These are phyloP conservation scores for Cylindrodendrum hubeiense DNA, from an alignment of 2,329 filamentous ascomycete genomes.

Conservation along the genomic window DNA sequence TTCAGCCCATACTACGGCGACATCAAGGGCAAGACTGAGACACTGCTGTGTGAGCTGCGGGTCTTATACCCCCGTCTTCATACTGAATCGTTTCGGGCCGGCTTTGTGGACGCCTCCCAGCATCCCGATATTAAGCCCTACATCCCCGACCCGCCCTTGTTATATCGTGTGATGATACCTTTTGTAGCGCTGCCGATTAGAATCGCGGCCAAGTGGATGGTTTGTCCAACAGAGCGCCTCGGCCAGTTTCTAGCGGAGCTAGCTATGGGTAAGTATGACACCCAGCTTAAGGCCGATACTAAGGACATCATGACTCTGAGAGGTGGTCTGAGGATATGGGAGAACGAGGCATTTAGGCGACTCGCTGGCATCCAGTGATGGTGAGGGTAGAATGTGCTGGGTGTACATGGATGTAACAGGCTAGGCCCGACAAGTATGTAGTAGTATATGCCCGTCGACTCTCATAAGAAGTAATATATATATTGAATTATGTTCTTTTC, in stretches of 20 bases:
- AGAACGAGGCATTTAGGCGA: constrained; percentile 29
- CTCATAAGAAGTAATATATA: no score
- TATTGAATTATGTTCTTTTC: no score
- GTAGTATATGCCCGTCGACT: no score
- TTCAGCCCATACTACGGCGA: background rate
- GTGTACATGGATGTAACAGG: background rate
- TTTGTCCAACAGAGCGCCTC: constrained; percentile 31
- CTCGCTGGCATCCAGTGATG: background rate
- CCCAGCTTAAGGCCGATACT: background rate
- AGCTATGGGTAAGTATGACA: constrained; percentile 34
- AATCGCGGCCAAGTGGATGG: constrained; percentile 9
- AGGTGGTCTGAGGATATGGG: constrained; percentile 28
- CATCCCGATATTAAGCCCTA: constrained; percentile 29
- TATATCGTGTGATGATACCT: background rate
- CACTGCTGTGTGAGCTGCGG: constrained; percentile 23
- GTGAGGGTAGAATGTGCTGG: background rate
- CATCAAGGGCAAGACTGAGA: background rate
- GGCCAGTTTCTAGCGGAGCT: constrained; percentile 28
- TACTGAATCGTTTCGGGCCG: constrained; percentile 29
- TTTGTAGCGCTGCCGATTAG: constrained; percentile 4
- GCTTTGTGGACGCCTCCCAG: constrained; percentile 27
- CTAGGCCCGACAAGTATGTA: no score
- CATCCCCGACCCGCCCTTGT: constrained; percentile 22
- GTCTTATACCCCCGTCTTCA: constrained; percentile 14
- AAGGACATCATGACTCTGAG: constrained; percentile 23